phyloP scores from a whole-genome alignment of 1,139 yeast species.

The Kazachstania sp. region DNA sequence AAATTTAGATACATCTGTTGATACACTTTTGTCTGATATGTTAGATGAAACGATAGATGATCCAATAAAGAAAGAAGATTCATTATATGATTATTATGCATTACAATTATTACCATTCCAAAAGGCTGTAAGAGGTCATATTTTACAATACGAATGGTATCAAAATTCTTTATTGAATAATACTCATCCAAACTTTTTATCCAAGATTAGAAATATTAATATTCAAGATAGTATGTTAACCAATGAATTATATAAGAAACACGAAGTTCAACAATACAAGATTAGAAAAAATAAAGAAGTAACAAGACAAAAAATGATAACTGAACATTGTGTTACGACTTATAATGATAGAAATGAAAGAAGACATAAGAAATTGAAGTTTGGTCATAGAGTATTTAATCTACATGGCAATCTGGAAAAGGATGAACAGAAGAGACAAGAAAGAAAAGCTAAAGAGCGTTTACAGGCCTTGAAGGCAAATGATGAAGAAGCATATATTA shows the following conservation, averaged over 20 bases:
- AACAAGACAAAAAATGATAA: slow-evolving; percentile 28
- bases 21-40: slow-evolving; percentile 23
- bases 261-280: slow-evolving; percentile 29
- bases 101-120: slow-evolving; percentile 55
- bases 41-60: slow-evolving; percentile 24
- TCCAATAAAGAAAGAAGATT: slow-evolving; percentile 29
- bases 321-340: slow-evolving; percentile 27
- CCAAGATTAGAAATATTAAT: slow-evolving; percentile 51
- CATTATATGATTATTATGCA: slow-evolving; percentile 37
- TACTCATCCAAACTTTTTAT: slow-evolving; percentile 70
- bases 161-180: slow-evolving; percentile 59
- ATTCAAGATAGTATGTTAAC: slow-evolving; percentile 41
- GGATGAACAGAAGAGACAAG: slow-evolving; percentile 67
- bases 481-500: slow-evolving; percentile 78
- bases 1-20: slow-evolving; percentile 32
- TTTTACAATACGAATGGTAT: slow-evolving; percentile 56
- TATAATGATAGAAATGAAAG: slow-evolving; percentile 30
- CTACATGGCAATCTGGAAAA: slow-evolving; percentile 52
- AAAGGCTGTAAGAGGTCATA: slow-evolving; percentile 55
- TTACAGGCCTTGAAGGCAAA: slow-evolving; percentile 76
- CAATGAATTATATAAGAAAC: slow-evolving; percentile 30
- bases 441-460: slow-evolving; percentile 75
- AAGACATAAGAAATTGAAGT: slow-evolving; percentile 37
- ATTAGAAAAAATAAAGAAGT: slow-evolving; percentile 28
- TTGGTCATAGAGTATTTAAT: slow-evolving; percentile 35